Conservation (phyloP, 164 flowering plant species). For the Buxus sempervirens region DNA sequence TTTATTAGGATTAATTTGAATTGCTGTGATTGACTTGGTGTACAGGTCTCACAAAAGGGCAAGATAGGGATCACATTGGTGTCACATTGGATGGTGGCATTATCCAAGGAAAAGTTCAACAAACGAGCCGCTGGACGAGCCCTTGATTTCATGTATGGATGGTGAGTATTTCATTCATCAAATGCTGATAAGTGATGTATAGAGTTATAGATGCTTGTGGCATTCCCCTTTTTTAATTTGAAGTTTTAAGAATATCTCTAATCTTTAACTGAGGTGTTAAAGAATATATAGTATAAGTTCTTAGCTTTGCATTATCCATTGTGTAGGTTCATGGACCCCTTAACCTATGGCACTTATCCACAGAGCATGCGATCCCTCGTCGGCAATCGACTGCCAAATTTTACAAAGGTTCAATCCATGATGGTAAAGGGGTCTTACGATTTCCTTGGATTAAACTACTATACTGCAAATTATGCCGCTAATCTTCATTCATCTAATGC, state of each 20-base stretch:
- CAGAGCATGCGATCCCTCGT: conserved; percentile 21
- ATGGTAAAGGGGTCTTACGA: conserved; percentile 33
- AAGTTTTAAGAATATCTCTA: too few relatives aligned
- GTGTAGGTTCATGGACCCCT: conserved; percentile 45
- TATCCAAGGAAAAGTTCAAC: conserved; percentile 10
- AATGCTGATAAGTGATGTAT: too few relatives aligned
- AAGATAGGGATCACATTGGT: too few relatives aligned
- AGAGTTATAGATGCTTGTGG: too few relatives aligned
- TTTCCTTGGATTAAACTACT: too few relatives aligned
- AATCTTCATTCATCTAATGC: not conserved
- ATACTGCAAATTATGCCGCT: conserved; percentile 37
- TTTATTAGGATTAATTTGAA: too few relatives aligned
- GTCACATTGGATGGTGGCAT: conserved; percentile 31
- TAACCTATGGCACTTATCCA: conserved; percentile 38
- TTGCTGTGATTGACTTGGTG: too few relatives aligned
- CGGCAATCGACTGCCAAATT: conserved; percentile 36
- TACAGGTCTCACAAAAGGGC: conserved; percentile 40
- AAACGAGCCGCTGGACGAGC: too few relatives aligned
- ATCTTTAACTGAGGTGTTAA: too few relatives aligned
- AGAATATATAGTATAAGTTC: too few relatives aligned
- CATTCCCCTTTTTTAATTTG: too few relatives aligned
- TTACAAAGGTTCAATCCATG: conserved; percentile 32
- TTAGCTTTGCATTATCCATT: too few relatives aligned
- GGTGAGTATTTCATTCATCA: conserved; percentile 30
- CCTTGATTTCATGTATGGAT: conserved; percentile 46